Percentiles rank a stretch among this genome's conserved stretches.
Conservation (phyloP, 1,284 basidiomycete genomes). For the Apiotrichum domesticum region DNA sequence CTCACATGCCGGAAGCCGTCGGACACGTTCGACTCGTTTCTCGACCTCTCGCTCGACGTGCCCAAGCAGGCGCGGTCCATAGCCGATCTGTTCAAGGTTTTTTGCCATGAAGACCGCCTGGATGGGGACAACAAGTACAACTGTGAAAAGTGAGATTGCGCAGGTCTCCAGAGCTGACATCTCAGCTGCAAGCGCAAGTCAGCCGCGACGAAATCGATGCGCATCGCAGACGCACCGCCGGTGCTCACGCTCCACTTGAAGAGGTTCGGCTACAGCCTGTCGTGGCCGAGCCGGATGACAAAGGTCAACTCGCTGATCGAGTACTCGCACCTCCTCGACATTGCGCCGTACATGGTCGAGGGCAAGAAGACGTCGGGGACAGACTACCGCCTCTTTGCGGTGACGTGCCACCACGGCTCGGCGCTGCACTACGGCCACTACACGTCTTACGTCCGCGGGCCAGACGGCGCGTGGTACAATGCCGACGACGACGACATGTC, state of each 20-base stretch:
- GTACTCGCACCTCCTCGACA: conserved; percentile 71
- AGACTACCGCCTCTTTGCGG: conserved; percentile 80
- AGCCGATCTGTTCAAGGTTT: conserved; percentile 71
- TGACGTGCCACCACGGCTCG: conserved; percentile 87
- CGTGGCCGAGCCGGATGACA: conserved; percentile 57
- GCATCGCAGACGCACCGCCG: conserved; percentile 76
- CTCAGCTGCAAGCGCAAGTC: conserved; percentile 41
- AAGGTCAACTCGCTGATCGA: conserved; percentile 73
- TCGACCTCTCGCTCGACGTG: conserved; percentile 89
- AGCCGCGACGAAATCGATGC: conserved; percentile 46
- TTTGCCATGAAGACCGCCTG: conserved; percentile 74
- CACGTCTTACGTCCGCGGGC: conserved; percentile 74
- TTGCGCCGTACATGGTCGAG: conserved; percentile 79
- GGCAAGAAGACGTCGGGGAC: conserved; percentile 55
- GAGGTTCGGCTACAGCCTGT: conserved; percentile 59
- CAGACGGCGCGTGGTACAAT: conserved; percentile 71
- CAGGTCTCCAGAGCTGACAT: not conserved
- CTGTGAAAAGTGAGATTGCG: conserved; percentile 77
- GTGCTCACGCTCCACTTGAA: conserved; percentile 97
- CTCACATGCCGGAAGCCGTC: conserved; percentile 75
- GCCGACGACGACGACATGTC: conserved; percentile 86
- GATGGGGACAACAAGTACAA: conserved; percentile 94
- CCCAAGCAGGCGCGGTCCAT: conserved; percentile 54
- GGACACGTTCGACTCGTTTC: conserved; percentile 92
- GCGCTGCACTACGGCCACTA: conserved; percentile 97